These are phyloP conservation scores for Syzygium grande DNA, from an alignment of 345 rosid species.

Conservation along the genomic window DNA sequence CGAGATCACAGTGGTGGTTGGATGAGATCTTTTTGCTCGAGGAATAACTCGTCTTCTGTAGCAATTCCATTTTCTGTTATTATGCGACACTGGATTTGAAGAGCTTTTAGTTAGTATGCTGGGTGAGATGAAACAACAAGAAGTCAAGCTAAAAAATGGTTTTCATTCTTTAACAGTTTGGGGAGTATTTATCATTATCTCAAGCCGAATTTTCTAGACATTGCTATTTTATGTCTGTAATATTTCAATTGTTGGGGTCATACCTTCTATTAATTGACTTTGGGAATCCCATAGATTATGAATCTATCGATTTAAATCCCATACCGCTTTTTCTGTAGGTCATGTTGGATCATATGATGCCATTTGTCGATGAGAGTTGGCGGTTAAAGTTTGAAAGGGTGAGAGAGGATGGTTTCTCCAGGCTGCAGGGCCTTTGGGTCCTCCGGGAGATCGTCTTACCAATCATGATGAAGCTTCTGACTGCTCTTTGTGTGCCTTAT, in stretches of 20 bases:
- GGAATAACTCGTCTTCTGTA: background rate
- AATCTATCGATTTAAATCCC: background rate
- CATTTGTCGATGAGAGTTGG: constrained; percentile 91
- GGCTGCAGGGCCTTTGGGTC: constrained; percentile 91
- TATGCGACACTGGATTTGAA: background rate
- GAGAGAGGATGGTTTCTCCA: constrained; percentile 89
- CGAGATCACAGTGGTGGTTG: background rate
- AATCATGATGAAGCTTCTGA: constrained; percentile 84
- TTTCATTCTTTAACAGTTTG: background rate
- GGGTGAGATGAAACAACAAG: background rate
- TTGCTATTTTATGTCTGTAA: background rate
- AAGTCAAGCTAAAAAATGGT: background rate
- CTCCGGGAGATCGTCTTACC: constrained; percentile 87
- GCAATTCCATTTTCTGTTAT: background rate
- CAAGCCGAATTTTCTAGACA: background rate
- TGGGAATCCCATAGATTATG: background rate
- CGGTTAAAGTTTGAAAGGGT: constrained; percentile 89
- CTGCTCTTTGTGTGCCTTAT: constrained; percentile 93
- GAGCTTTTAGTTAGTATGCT: background rate
- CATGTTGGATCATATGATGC: constrained; percentile 98
- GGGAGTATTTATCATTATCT: background rate
- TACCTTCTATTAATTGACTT: background rate
- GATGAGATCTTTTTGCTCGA: background rate
- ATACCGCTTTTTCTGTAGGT: constrained; percentile 35
- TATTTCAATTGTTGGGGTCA: background rate